Evolutionary conservation across 129 eudicot species (phyloP).

Genomic region (Tagetes erecta): DNA sequence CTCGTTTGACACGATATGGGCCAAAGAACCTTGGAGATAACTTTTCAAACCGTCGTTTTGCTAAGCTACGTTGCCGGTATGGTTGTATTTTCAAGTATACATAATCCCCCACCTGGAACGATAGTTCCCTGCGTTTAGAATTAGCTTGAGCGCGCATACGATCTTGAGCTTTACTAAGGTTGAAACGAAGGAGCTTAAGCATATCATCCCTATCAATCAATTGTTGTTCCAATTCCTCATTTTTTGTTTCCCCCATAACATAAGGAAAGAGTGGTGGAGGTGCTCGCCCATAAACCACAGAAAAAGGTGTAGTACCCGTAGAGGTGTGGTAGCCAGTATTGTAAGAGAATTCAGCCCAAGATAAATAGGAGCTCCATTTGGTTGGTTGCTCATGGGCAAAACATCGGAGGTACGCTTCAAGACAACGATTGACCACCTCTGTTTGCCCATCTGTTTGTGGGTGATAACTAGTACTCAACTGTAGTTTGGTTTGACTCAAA

Average conservation of each 20-base stretch:
- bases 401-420: background rate
- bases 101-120: background rate
- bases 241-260: background rate
- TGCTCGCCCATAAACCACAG: background rate
- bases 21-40: conserved; percentile 24
- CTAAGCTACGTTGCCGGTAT: conserved; percentile 5
- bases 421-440: background rate
- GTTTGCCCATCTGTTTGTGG: too few relatives aligned
- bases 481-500: background rate
- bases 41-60: background rate
- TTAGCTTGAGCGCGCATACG: too few relatives aligned
- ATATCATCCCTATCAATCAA: too few relatives aligned
- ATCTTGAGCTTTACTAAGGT: too few relatives aligned
- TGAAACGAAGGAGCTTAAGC: too few relatives aligned
- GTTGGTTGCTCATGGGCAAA: background rate
- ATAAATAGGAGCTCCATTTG: background rate
- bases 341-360: too few relatives aligned
- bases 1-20: background rate
- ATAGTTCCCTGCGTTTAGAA: too few relatives aligned
- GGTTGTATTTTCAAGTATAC: conserved; percentile 2
- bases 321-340: too few relatives aligned
- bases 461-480: background rate
- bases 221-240: too few relatives aligned
- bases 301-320: background rate
- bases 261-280: background rate